Evolutionary conservation across 2,329 filamentous ascomycete genomes (phyloP).

Genomic region (Trichoderma semiorbis): DNA sequence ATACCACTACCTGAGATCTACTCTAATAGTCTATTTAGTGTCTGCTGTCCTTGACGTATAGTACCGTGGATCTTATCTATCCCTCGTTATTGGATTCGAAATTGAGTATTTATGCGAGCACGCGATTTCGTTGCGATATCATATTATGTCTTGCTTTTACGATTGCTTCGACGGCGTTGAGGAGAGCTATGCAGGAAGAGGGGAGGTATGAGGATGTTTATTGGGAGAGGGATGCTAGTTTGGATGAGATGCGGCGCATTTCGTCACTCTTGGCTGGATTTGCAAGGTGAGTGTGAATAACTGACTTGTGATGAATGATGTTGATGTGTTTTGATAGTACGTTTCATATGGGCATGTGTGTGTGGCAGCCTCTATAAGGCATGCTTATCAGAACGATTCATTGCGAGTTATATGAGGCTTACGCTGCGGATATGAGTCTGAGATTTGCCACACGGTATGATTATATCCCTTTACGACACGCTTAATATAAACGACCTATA

Average conservation of each 20-base stretch:
- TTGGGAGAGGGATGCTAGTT: not conserved
- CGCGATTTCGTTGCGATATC: not conserved
- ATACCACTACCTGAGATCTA: rapidly evolving
- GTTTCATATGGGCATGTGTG: not conserved
- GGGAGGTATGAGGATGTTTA: not conserved
- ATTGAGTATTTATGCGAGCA: not conserved
- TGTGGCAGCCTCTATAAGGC: not conserved
- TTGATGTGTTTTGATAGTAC: not conserved
- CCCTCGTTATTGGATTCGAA: not conserved
- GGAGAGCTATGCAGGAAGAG: not conserved
- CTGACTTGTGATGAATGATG: too few relatives aligned
- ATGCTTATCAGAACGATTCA: not conserved
- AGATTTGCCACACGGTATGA: not conserved
- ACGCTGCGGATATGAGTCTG: not conserved
- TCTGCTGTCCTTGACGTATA: not conserved
- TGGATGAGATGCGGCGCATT: not conserved
- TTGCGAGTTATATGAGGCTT: not conserved
- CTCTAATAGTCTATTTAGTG: not conserved
- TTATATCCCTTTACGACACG: not conserved
- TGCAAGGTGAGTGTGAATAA: not conserved
- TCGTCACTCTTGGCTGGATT: not conserved
- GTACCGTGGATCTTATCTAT: not conserved
- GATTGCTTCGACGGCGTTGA: not conserved
- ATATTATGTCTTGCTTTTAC: not conserved
- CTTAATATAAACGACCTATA: too few relatives aligned